Base-by-base conservation (phyloP, 768 basidiomycete species). In the Hydnomerulius pinastri region DNA sequence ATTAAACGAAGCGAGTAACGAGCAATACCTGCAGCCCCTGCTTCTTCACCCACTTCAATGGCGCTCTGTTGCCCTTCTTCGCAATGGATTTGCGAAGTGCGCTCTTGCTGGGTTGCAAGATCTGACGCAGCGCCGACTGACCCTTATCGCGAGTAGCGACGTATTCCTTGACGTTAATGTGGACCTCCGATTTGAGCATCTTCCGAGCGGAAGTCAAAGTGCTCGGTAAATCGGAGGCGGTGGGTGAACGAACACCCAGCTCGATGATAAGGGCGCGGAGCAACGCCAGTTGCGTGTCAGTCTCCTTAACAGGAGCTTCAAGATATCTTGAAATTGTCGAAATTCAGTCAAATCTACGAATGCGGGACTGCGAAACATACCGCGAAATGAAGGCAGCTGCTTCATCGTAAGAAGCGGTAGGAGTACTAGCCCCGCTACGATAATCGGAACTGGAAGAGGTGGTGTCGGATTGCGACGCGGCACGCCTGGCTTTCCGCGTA, bases 251-350 rank as follows among this genome's bases (percentile, higher is more conserved):
- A 45, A 79, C 71, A n/a, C 88, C 88, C n/a, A 91, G 75, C 68
- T 91, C 90, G 53, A 90, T 73, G 56, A 89, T 82, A 51, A 91
- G 77, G 0, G 87, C 82, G 50, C 90, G 89, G 6, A 90, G 73
- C 32, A 91, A 72, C 6, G 77, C 74, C 29, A 91, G 78, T 32
- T 80, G 73, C 21, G 48, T 17, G 17, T 40, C 52, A 0, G 45
- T 48, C 23, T 50, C 53, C 27, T 52, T 48, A 20, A 43, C 41
- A 17, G 64, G 62, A 21, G 47, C 45, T n/a, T 58, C 55, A 39
- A 70, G 51, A 32, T 59, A 57, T 32, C 67, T 67, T 27, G 45
- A 38, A 21, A 43, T 43, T 47, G 21, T 37, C 8, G 30, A 40
- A 21, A 28, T 28, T 32, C 13, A 11, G 15, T 25, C 27, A 13